phyloP scores from a whole-genome alignment of 2,329 filamentous ascomycete species.

The Madurella mycetomatis region DNA sequence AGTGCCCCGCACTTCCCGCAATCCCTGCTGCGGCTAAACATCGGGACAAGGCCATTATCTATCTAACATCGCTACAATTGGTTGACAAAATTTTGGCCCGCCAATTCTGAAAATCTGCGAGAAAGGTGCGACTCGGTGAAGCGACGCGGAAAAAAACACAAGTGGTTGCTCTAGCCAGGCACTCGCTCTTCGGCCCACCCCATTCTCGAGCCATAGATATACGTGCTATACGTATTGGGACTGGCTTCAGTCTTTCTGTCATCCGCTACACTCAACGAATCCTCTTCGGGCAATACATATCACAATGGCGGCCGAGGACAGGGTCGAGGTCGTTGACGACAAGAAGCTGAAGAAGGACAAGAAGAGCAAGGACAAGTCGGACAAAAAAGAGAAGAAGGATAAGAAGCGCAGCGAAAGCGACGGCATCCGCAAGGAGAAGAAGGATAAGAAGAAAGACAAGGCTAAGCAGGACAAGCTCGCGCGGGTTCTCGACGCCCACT shows the following conservation, averaged over 20 bases:
- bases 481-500: conserved; percentile 60
- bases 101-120: conserved; percentile 22
- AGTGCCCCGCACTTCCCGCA: conserved; percentile 15
- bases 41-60: conserved; percentile 11
- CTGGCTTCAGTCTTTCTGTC: too few relatives aligned
- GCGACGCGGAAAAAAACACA: neutral
- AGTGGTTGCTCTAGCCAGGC: neutral
- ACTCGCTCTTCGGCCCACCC: neutral
- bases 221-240: too few relatives aligned
- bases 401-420: conserved; percentile 51
- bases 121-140: conserved; percentile 8
- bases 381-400: conserved; percentile 44
- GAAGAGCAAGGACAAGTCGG: conserved; percentile 38
- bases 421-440: conserved; percentile 51
- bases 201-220: neutral
- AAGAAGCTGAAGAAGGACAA: conserved; percentile 34
- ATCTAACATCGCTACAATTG: conserved; percentile 22
- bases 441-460: conserved; percentile 64
- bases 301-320: conserved; percentile 23
- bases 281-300: neutral
- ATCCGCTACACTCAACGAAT: too few relatives aligned
- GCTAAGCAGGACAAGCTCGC: conserved; percentile 70
- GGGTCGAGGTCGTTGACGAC: conserved; percentile 20
- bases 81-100: conserved; percentile 24
- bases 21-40: conserved; percentile 2